These are phyloP conservation scores for Phytophthora syringae DNA, from an alignment of 352 stramenopile genomes.

Conservation along the genomic window DNA sequence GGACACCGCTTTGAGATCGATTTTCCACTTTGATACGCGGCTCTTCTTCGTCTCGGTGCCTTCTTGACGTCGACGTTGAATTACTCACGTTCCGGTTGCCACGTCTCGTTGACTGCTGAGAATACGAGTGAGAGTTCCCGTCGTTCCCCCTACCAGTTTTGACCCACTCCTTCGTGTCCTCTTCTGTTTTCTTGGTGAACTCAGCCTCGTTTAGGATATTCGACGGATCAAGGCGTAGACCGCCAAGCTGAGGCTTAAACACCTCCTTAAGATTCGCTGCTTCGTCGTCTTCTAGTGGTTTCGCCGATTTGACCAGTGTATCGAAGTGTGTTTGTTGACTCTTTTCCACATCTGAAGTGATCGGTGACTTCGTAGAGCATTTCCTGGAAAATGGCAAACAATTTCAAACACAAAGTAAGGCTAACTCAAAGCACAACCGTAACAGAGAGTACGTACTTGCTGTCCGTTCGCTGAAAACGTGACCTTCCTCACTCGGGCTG, in stretches of 20 bases:
- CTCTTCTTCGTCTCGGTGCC: conserved; percentile 30
- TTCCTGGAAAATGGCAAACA: conserved; percentile 37
- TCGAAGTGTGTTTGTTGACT: conserved; percentile 71
- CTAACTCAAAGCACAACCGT: neutral
- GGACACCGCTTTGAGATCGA: conserved; percentile 15
- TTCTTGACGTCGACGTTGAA: conserved; percentile 13
- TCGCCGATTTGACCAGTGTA: conserved; percentile 42
- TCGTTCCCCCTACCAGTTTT: conserved; percentile 32
- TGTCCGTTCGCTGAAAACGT: conserved; percentile 66
- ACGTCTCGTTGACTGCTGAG: conserved; percentile 11
- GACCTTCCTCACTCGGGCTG: conserved; percentile 49
- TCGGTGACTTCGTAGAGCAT: conserved; percentile 69
- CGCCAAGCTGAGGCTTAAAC: conserved; percentile 65
- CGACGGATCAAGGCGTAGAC: conserved; percentile 68
- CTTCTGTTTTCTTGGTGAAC: conserved; percentile 71
- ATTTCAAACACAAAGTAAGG: neutral
- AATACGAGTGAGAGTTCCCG: conserved; percentile 1
- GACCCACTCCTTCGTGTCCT: conserved; percentile 66
- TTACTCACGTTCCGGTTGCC: conserved; percentile 17
- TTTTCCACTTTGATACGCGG: conserved; percentile 44
- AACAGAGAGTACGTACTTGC: conserved; percentile 56
- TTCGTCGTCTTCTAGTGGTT: conserved; percentile 33
- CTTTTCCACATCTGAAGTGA: conserved; percentile 72
- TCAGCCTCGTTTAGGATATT: conserved; percentile 62
- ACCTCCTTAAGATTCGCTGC: conserved; percentile 46